Evolutionary conservation across 1,284 basidiomycete genomes (phyloP), one percentile per base, ranked within the genome.

Genomic region (Pascua sp.): DNA sequence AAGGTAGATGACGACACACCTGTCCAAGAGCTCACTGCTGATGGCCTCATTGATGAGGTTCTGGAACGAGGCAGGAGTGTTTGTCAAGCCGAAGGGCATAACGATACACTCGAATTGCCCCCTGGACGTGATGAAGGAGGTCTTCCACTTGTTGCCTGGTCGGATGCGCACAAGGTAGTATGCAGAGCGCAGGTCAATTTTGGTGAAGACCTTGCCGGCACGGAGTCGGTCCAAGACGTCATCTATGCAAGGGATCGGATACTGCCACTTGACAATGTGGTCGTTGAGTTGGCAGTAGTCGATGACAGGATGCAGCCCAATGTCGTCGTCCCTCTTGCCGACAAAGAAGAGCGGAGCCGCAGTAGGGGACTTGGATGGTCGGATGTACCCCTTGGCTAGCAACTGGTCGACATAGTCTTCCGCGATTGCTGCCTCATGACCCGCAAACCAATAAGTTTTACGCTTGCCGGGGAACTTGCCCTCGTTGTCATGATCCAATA

Each of bases 201-300:
- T 80, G 75, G 38, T 68, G 63, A 67, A 81, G 40, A 66, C 60
- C 40, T 64, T 67, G 1, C 77, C 73, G 0, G 61, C 57, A 54
- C 18, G 70, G 49, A 72, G 60, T 0, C 63, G 54, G 61, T 78
- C 70, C 13, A 80, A 63, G 11, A 78, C 75, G 42, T 81, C 75
- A n/a, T 73, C 63, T 3, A 81, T 71, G 0, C 69, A 65, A 0
- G 78, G 80, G 1, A 80, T 49, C 0, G 75, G 76, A 52, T 77
- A 75, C 0, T 57, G 56, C 40, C 80, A 75, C 57, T 80, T 80
- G 1, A 71, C 55, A 0, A 76, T 80, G 13, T 69, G 54, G 1
- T 55, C 46, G 57, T 83, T 83, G 17, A 82, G 70, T 10, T 70
- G 68, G 0, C 75, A 62, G 60, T 79, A 82, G 59, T 83, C 77